Percentiles rank a stretch among this genome's conserved stretches.
These are phyloP conservation scores for Ogataea trehaloabstinens DNA, from an alignment of 805 yeast genomes.

Conservation along the genomic window DNA sequence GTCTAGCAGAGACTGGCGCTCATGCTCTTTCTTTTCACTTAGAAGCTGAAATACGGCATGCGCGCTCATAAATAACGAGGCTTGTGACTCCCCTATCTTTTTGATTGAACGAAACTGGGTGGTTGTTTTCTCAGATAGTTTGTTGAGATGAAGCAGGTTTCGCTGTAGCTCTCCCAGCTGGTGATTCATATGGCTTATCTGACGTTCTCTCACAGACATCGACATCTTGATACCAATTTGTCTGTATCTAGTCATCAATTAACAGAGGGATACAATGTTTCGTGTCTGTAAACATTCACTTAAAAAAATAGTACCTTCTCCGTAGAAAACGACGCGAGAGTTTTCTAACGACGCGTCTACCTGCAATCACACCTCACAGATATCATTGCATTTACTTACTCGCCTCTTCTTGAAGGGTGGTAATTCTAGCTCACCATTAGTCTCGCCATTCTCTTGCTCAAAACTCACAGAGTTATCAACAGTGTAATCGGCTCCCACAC, in stretches of 20 bases:
- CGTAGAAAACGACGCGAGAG: too few species aligned
- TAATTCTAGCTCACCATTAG: not conserved
- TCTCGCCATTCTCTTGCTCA: slow-evolving; percentile 2
- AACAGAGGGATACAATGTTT: too few species aligned
- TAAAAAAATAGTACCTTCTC: too few species aligned
- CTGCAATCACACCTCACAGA: slow-evolving; percentile 14
- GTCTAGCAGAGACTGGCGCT: slow-evolving; percentile 15
- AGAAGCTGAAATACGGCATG: slow-evolving; percentile 29
- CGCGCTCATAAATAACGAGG: slow-evolving; percentile 30
- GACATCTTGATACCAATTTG: slow-evolving; percentile 2
- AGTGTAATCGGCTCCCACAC: not conserved
- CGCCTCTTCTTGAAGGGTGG: slow-evolving; percentile 14
- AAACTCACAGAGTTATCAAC: slow-evolving; percentile 4
- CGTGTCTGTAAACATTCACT: too few species aligned
- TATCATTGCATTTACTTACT: slow-evolving; percentile 20
- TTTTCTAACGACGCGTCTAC: not conserved
- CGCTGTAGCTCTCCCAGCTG: slow-evolving; percentile 22
- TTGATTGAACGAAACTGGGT: slow-evolving; percentile 27
- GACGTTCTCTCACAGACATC: slow-evolving; percentile 19
- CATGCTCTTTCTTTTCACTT: slow-evolving; percentile 26
- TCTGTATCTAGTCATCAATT: too few species aligned
- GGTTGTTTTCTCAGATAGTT: slow-evolving; percentile 21
- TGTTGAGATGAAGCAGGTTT: slow-evolving; percentile 20
- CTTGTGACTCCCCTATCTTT: slow-evolving; percentile 27
- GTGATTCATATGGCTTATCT: slow-evolving; percentile 20